Evolutionary conservation across 2,329 filamentous ascomycete species (phyloP), one percentile per base, ranked within the genome.

Genomic region (Cytospora leucostoma): DNA sequence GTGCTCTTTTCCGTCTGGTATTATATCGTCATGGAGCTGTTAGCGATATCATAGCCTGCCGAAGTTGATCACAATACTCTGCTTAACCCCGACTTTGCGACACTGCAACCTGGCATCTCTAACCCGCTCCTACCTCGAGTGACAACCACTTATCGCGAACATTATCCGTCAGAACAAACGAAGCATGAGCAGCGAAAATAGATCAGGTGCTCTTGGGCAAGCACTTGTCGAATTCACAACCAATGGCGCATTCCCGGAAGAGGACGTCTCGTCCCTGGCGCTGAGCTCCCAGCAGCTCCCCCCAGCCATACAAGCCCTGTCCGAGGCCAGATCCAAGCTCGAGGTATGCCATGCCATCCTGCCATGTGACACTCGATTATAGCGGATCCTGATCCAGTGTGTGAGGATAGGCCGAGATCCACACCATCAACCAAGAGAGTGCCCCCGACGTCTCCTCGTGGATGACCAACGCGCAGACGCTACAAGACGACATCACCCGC

Each of bases 401-500:
- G 19, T 47, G 19, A 59, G 21, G 27, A 12, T 62, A 91, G 87
- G 77, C 83, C 65, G 88, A 96, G 70, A 89, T 98, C 64, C 89
- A 88, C 67, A 75, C 80, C 27, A 85, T 95, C 66, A 96, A 93
- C 75, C 85, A 87, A 71, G 87, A 92, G 68, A 90, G 88, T 19
- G 90, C 88, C 62, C 85, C 88, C 47, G 90, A 96, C 71, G 89
- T 97, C 57, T 90, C 92, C 72, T 85, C 88, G 58, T 98, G 94
- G 94, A 91, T 96, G 62, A 79, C 82, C 58, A 92, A 95, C 74
- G 92, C 93, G 55, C 92, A 92, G 75, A 86, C 88, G 59, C 84
- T 97, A 8, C 92, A 96, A 74, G 85, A 88, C 66, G 94, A 97
- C 72, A 94, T 97, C 68, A 86, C 91, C 70, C 85, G 86, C 54